Percentiles rank a stretch among this genome's conserved stretches.
Evolutionary conservation across 1,284 basidiomycete species (phyloP).

Genomic region (Schizophyllum amplum): DNA sequence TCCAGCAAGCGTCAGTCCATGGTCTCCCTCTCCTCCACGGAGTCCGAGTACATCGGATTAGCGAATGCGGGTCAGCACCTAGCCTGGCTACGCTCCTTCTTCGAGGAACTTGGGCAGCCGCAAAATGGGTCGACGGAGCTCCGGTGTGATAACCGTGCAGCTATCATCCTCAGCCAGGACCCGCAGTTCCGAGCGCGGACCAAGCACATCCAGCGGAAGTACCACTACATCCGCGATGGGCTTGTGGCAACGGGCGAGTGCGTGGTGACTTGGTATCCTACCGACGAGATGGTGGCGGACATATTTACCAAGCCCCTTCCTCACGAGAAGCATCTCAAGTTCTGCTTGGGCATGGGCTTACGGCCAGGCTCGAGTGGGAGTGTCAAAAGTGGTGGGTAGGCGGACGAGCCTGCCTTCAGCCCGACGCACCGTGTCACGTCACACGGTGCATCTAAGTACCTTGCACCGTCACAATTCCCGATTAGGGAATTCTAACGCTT

Average conservation of each 20-base stretch:
- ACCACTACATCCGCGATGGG: slow-evolving; percentile 22
- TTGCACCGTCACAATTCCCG: too few relatives aligned
- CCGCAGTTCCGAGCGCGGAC: slow-evolving; percentile 15
- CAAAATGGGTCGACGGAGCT: slow-evolving; percentile 14
- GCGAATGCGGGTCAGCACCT: slow-evolving; percentile 19
- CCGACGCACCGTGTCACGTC: too few relatives aligned
- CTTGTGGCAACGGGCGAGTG: slow-evolving; percentile 15
- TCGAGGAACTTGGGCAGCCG: slow-evolving; percentile 19
- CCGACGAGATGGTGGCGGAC: slow-evolving; percentile 18
- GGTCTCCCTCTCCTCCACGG: slow-evolving; percentile 24
- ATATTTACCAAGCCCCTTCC: slow-evolving; percentile 20
- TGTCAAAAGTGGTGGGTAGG: too few relatives aligned
- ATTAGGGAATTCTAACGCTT: too few relatives aligned
- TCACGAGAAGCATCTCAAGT: slow-evolving; percentile 16
- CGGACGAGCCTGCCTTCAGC: too few relatives aligned
- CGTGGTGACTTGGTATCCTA: slow-evolving; percentile 13
- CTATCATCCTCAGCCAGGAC: slow-evolving; percentile 12
- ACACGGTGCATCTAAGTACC: too few relatives aligned
- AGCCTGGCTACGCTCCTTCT: slow-evolving; percentile 17
- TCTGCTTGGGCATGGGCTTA: slow-evolving; percentile 16
- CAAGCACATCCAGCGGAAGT: slow-evolving; percentile 18
- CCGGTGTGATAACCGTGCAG: slow-evolving; percentile 20
- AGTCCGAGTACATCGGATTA: slow-evolving; percentile 29
- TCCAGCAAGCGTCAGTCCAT: slow-evolving; percentile 21
- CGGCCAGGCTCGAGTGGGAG: too few relatives aligned